phyloP scores from a whole-genome alignment of 352 stramenopile genomes.

The Globisporangium alternatum region DNA sequence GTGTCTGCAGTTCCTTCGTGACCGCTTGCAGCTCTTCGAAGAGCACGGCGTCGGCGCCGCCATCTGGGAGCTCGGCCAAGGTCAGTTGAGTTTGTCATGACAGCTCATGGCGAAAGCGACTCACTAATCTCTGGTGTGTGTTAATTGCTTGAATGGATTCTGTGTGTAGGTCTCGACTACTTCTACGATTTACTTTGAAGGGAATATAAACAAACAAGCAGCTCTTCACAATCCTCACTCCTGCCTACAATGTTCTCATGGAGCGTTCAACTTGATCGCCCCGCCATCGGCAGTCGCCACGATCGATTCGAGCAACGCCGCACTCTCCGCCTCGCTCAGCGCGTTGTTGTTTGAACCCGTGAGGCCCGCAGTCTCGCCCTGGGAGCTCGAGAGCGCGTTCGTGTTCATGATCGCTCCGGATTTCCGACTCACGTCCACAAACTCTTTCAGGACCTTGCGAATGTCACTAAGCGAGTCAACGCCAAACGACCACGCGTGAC shows the following conservation, averaged over 20 bases:
- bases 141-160: no score
- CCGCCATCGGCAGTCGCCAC: not conserved
- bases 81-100: conserved; percentile 19
- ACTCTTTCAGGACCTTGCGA: conserved; percentile 71
- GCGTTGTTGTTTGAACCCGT: not conserved
- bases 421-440: conserved; percentile 55
- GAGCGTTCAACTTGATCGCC: not conserved
- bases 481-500: conserved; percentile 49
- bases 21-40: conserved; percentile 59
- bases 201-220: conserved; percentile 7
- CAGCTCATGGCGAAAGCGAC: not conserved
- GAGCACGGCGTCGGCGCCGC: conserved; percentile 46
- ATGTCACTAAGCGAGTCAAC: conserved; percentile 69
- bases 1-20: conserved; percentile 77
- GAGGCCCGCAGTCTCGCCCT: not conserved
- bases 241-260: not conserved
- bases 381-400: not conserved
- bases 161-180: conserved; percentile 63
- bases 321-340: conserved; percentile 10
- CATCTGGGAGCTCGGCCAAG: conserved; percentile 83
- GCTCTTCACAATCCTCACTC: not conserved
- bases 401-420: conserved; percentile 13
- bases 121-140: conserved; percentile 5
- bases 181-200: conserved; percentile 53
- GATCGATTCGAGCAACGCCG: conserved; percentile 5